phyloP scores from a whole-genome alignment of 1,284 basidiomycete genomes.

The Boletellus sp. region DNA sequence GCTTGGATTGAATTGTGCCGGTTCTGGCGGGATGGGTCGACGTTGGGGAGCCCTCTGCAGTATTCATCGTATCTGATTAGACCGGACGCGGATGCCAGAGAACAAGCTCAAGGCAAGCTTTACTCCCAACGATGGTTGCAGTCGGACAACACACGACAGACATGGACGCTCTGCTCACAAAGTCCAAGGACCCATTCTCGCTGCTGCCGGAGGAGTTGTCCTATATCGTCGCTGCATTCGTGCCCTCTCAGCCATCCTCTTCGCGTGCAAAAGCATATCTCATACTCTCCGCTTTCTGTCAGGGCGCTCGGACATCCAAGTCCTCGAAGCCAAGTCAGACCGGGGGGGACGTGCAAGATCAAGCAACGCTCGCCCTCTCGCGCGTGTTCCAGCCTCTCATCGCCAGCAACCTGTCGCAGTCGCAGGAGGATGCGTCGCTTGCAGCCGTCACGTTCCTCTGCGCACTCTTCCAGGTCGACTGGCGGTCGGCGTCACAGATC shows the following conservation, averaged over 20 bases:
- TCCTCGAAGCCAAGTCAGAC: conserved; percentile 25
- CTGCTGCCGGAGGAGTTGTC: conserved; percentile 54
- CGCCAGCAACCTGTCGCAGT: conserved; percentile 48
- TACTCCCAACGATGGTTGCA: too few species aligned
- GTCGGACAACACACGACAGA: conserved; percentile 2
- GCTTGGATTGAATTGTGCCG: conserved; percentile 50
- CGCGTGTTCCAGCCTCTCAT: conserved; percentile 48
- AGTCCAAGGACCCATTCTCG: conserved; percentile 33
- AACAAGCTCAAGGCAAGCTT: too few species aligned
- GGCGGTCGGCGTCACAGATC: conserved; percentile 56
- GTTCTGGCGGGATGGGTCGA: conserved; percentile 17
- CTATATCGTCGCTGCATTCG: conserved; percentile 53
- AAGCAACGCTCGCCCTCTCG: conserved; percentile 46
- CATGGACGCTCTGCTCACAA: conserved; percentile 37
- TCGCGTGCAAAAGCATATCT: conserved; percentile 65
- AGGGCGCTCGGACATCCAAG: conserved; percentile 45
- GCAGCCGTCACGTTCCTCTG: conserved; percentile 59
- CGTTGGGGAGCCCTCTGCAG: conserved; percentile 5
- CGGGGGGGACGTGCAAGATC: conserved; percentile 32
- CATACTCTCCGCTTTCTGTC: conserved; percentile 60
- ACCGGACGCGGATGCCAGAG: background rate
- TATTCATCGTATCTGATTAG: conserved; percentile 17
- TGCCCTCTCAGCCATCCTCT: conserved; percentile 42
- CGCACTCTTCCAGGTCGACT: conserved; percentile 76
- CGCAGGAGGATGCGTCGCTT: conserved; percentile 47